Evolutionary conservation across 164 flowering plant species (phyloP).

Genomic region (Piper longum): DNA sequence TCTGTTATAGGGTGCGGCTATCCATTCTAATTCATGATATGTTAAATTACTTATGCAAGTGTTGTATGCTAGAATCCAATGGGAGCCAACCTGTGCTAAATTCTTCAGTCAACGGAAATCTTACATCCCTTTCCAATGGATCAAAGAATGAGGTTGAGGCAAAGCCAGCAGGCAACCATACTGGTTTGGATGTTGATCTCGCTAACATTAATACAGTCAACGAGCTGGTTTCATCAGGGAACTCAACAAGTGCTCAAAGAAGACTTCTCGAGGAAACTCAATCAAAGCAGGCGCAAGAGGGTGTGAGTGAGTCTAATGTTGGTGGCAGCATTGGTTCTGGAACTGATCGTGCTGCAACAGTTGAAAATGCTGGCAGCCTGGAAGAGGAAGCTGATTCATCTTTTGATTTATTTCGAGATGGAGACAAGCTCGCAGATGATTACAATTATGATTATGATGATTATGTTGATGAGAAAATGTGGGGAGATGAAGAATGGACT

Average conservation of each 20-base stretch:
- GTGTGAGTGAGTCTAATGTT: conserved; percentile 25
- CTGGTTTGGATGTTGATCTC: conserved; percentile 23
- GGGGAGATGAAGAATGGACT: conserved; percentile 96
- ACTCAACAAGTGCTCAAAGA: conserved; percentile 25
- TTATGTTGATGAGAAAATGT: conserved; percentile 79
- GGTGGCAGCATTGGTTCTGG: conserved; percentile 15
- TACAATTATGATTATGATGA: conserved; percentile 97
- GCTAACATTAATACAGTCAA: conserved; percentile 23
- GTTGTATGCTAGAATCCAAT: conserved; percentile 25
- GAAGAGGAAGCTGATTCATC: conserved; percentile 90
- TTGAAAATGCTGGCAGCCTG: conserved; percentile 63
- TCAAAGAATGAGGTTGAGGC: not conserved
- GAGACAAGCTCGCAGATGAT: conserved; percentile 86
- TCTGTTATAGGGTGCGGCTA: not conserved
- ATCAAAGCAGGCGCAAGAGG: conserved; percentile 22
- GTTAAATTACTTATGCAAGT: not conserved
- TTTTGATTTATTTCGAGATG: conserved; percentile 85
- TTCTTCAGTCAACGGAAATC: conserved; percentile 5
- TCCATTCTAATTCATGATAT: not conserved
- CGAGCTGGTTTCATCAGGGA: conserved; percentile 16
- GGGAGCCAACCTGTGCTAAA: conserved; percentile 19
- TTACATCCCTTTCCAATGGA: not conserved
- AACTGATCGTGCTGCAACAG: conserved; percentile 35
- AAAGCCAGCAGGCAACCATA: not conserved
- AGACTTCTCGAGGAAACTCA: conserved; percentile 58